phyloP scores from a whole-genome alignment of 495 filamentous ascomycete species.

The Penicillium ochrochloron region DNA sequence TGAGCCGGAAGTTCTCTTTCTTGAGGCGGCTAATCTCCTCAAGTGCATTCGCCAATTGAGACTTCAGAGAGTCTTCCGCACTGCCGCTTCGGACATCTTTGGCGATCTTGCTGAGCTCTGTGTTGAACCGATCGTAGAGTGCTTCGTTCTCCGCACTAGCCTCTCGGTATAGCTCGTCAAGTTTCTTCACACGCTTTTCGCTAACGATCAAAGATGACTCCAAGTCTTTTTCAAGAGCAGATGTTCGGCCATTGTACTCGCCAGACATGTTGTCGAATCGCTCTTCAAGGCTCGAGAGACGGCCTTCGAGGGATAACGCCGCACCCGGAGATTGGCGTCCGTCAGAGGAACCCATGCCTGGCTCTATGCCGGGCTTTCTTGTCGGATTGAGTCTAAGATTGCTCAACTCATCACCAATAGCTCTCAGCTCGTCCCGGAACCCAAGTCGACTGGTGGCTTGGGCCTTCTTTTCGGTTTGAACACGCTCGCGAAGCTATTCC shows the following conservation, averaged over 20 bases:
- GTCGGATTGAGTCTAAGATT: slow-evolving; percentile 53
- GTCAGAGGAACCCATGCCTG: slow-evolving; percentile 12
- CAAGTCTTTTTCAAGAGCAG: slow-evolving; percentile 66
- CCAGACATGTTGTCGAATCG: slow-evolving; percentile 63
- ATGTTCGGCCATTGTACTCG: slow-evolving; percentile 63
- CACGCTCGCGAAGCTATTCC: slow-evolving; percentile 73
- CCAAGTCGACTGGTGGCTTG: slow-evolving; percentile 69
- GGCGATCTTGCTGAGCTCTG: slow-evolving; percentile 82
- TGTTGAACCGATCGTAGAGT: slow-evolving; percentile 90
- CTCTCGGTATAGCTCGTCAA: slow-evolving; percentile 89
- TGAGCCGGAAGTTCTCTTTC: slow-evolving; percentile 76
- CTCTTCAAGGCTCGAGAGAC: slow-evolving; percentile 66
- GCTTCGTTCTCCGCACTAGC: slow-evolving; percentile 92
- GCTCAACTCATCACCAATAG: slow-evolving; percentile 82
- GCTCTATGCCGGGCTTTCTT: slow-evolving; percentile 28
- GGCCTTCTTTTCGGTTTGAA: slow-evolving; percentile 77
- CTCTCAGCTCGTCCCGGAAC: slow-evolving; percentile 75
- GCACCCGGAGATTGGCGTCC: slow-evolving; percentile 14
- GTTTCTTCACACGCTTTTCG: slow-evolving; percentile 77
- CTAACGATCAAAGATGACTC: slow-evolving; percentile 69
- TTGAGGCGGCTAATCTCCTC: slow-evolving; percentile 73
- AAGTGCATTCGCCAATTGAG: slow-evolving; percentile 64
- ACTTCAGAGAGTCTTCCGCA: slow-evolving; percentile 72
- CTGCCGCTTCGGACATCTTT: slow-evolving; percentile 73
- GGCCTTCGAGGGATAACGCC: slow-evolving; percentile 55